Percentiles rank a stretch among this genome's conserved stretches.
These are phyloP conservation scores for Rhizopogon salebrosus DNA, from an alignment of 768 basidiomycete species.

Conservation along the genomic window DNA sequence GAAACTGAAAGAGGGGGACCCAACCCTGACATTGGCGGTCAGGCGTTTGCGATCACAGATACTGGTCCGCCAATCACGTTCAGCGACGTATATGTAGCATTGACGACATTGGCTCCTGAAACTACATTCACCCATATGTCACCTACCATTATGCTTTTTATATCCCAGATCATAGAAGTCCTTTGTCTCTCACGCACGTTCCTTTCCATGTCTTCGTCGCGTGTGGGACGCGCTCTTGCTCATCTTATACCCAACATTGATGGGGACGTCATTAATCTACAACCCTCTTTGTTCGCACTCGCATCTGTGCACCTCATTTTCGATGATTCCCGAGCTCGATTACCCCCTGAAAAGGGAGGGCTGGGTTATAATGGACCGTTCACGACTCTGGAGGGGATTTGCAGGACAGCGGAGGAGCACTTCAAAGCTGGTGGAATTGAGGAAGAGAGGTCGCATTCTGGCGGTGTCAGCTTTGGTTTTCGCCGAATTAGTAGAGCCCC, in stretches of 20 bases:
- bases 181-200: constrained; percentile 46
- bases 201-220: constrained; percentile 27
- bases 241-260: constrained; percentile 38
- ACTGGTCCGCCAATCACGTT: constrained; percentile 58
- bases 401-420: constrained; percentile 50
- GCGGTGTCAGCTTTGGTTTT: constrained; percentile 43
- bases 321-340: constrained; percentile 60
- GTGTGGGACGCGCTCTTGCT: constrained; percentile 28
- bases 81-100: constrained; percentile 54
- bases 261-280: constrained; percentile 49
- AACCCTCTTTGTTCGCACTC: constrained; percentile 54
- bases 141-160: constrained; percentile 56
- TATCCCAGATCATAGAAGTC: constrained; percentile 55
- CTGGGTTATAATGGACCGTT: constrained; percentile 58
- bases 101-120: constrained; percentile 54
- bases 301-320: constrained; percentile 53
- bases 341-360: constrained; percentile 50
- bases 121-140: constrained; percentile 52
- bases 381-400: constrained; percentile 54
- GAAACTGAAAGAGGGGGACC: constrained; percentile 38
- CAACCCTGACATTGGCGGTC: constrained; percentile 67
- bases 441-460: constrained; percentile 35
- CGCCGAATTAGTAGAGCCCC: constrained; percentile 16
- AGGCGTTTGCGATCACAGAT: constrained; percentile 63
- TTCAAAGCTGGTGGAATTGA: constrained; percentile 30